Evolutionary conservation across 805 yeast species (phyloP), one percentile per base, ranked within the genome.

Genomic region (Hanseniaspora pseudoguilliermondii): DNA sequence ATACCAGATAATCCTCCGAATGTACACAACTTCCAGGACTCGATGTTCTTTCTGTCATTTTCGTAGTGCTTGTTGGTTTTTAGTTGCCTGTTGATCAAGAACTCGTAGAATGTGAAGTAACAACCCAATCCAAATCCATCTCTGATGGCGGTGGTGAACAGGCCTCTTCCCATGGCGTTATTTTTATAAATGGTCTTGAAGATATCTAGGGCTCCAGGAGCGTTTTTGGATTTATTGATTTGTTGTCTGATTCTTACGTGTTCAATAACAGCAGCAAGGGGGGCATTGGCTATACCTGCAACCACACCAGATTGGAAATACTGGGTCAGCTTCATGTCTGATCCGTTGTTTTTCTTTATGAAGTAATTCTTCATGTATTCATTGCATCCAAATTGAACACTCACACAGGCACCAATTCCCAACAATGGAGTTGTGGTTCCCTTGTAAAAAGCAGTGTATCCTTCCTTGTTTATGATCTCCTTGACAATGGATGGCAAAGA

Each of bases 321-420:
- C 66, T 93, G 95, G 5, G 71, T 59, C 43, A 80, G 73, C 9
- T 79, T 66, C 58, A 89, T 71, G 18, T 50, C 40, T 20, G 69
- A 71, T 4, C 63, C 63, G 4, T 61, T 55, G 46, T 75, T 71
- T 18, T 67, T 67, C 60, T 77, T 76, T 23, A 66, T 66, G 51
- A 85, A 89, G 58, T 75, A 72, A 64, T 97, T 76, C 71, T 93
- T 93, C 96, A 91, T 88, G 64, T 77, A 84, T 69, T 93, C 97
- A 65, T 90, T 90, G 39, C 88, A 95, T 47, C 96, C 93, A 66
- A 93, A 93, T 70, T 93, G 98, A 42, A 91, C 86, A 9, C 96
- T 86, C 13, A 93, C 97, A 75, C 97, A 90, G 0, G 95, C 96
- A 52, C 98, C 98, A n/a, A 91, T 87, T 13, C 98, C 98, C 38